phyloP scores from a whole-genome alignment of 2,329 filamentous ascomycete species.

The Colletotrichum cordylinicola region DNA sequence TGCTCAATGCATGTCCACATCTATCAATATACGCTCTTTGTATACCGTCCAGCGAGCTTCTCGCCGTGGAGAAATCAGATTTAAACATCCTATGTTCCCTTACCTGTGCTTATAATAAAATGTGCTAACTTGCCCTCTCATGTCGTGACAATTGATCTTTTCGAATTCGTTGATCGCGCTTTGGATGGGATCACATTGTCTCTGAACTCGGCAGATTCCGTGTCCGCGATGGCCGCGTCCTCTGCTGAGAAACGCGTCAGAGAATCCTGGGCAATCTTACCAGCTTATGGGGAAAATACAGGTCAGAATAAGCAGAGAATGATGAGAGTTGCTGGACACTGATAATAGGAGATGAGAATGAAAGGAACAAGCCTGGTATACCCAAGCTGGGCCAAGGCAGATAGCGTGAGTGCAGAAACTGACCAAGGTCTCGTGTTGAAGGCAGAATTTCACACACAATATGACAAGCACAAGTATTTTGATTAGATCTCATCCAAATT shows the following conservation, averaged over 20 bases:
- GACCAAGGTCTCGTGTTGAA: accelerated
- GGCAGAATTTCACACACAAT: accelerated
- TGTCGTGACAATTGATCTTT: neutral
- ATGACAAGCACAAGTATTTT: accelerated
- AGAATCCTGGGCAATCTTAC: accelerated
- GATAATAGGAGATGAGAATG: neutral
- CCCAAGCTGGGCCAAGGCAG: neutral
- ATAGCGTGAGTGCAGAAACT: neutral
- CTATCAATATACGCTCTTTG: neutral
- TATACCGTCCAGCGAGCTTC: neutral
- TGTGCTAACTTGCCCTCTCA: accelerated
- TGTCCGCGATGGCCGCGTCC: accelerated
- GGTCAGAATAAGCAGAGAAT: neutral
- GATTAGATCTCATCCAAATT: accelerated
- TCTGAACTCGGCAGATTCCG: accelerated
- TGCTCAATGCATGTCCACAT: no score
- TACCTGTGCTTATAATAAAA: neutral
- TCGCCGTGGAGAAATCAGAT: accelerated
- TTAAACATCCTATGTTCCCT: neutral
- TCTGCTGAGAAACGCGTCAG: neutral
- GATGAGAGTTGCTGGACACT: neutral
- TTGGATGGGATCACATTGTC: neutral
- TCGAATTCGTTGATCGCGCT: neutral
- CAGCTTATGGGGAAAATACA: accelerated
- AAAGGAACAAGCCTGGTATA: neutral